Conservation (phyloP, 805 yeast genomes). For the Osmozyma mogii region DNA sequence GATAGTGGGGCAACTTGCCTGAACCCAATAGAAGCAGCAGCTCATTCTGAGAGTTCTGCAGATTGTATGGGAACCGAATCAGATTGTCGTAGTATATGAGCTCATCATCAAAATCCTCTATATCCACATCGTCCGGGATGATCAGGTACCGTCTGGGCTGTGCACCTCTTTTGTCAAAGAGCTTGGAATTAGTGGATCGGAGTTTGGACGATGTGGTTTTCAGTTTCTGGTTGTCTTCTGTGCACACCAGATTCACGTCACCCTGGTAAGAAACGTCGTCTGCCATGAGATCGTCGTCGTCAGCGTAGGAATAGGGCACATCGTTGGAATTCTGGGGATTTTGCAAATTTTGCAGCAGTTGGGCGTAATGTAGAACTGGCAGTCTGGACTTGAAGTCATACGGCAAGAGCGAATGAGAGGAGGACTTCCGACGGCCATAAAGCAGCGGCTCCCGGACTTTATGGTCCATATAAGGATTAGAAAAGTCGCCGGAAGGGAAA, state of each 20-base stretch:
- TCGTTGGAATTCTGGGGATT: conserved; percentile 1
- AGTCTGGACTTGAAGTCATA: no score
- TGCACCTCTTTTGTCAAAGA: conserved; percentile 66
- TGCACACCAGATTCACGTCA: conserved; percentile 13
- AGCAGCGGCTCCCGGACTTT: no score
- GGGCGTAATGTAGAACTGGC: no score
- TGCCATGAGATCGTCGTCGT: conserved; percentile 18
- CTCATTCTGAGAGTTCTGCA: conserved; percentile 11
- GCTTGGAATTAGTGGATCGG: conserved; percentile 62
- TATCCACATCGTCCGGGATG: conserved; percentile 53
- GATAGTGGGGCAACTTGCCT: conserved; percentile 27
- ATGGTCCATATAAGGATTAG: no score
- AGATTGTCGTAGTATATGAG: conserved; percentile 35
- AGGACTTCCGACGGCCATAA: no score
- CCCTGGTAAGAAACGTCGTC: conserved; percentile 26
- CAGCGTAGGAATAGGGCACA: conserved; percentile 13
- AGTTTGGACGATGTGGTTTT: conserved; percentile 32
- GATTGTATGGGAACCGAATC: conserved; percentile 29
- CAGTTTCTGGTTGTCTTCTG: conserved; percentile 14
- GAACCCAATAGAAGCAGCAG: neutral
- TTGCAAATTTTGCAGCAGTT: neutral
- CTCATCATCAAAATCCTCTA: conserved; percentile 50
- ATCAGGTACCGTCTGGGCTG: conserved; percentile 69
- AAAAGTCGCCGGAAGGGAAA: conserved; percentile 15
- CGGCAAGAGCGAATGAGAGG: no score